Conservation (phyloP, 495 filamentous ascomycete species). For the Cryomyces minteri region DNA sequence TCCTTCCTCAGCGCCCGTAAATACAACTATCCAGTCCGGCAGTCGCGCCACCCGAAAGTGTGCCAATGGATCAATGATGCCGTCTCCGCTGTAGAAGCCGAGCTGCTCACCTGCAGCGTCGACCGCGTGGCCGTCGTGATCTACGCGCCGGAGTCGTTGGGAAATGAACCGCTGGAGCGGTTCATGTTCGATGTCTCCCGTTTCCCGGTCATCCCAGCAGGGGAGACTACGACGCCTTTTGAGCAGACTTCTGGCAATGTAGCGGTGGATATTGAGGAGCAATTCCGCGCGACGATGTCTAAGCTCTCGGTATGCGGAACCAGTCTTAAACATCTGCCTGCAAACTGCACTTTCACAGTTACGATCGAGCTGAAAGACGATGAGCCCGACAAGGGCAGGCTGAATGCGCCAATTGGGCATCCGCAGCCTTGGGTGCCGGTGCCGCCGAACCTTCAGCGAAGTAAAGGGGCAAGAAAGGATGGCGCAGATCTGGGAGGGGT, state of each 20-base stretch:
- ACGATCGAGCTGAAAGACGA: constrained; percentile 69
- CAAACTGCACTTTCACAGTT: constrained; percentile 69
- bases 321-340: constrained; percentile 43
- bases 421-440: constrained; percentile 52
- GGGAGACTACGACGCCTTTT: constrained; percentile 21
- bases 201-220: constrained; percentile 46
- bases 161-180: constrained; percentile 39
- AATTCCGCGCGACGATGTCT: constrained; percentile 42
- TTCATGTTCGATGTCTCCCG: constrained; percentile 67
- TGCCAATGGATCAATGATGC: constrained; percentile 83
- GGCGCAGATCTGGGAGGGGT: constrained; percentile 13
- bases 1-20: constrained; percentile 70
- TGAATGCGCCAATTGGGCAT: constrained; percentile 42
- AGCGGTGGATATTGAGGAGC: constrained; percentile 44
- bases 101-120: constrained; percentile 56
- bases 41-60: constrained; percentile 77
- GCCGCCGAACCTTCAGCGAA: constrained; percentile 22
- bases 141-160: constrained; percentile 28
- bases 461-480: constrained; percentile 18
- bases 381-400: constrained; percentile 21
- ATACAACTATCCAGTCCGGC: constrained; percentile 79
- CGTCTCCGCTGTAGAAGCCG: constrained; percentile 50
- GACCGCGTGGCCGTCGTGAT: constrained; percentile 58
- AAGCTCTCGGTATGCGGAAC: constrained; percentile 36
- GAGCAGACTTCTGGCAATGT: constrained; percentile 18